Evolutionary conservation across 257 asterid genomes (phyloP).

Genomic region (Nicotiana attenuata): DNA sequence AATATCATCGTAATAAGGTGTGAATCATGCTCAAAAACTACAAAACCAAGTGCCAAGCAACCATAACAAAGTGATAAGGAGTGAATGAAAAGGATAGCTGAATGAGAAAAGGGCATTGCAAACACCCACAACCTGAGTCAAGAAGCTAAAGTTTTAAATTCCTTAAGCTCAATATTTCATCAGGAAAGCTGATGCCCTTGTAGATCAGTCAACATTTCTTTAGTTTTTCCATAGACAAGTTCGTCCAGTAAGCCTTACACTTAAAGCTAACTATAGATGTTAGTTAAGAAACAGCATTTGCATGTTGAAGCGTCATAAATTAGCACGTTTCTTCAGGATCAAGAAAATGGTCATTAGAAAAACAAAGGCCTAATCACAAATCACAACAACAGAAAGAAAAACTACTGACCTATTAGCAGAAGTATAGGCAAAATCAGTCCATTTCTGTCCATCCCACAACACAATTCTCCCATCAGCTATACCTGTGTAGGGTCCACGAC

Average conservation of each 20-base stretch:
- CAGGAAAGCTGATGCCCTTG: neutral
- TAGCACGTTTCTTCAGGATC: neutral
- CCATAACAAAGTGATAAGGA: neutral
- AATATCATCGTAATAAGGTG: neutral
- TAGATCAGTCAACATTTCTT: neutral
- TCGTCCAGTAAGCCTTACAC: neutral
- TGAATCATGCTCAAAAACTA: neutral
- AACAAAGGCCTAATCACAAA: neutral
- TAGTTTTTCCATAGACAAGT: neutral
- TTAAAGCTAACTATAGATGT: neutral
- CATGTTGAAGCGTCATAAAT: neutral
- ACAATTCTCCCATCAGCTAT: slow-evolving; percentile 84
- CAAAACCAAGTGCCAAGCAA: neutral
- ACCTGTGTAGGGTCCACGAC: slow-evolving; percentile 93
- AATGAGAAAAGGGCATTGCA: neutral
- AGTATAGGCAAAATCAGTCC: slow-evolving; percentile 83
- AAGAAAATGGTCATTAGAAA: neutral
- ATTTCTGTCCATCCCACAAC: slow-evolving; percentile 77
- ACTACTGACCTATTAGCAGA: slow-evolving; percentile 67
- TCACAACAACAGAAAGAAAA: neutral
- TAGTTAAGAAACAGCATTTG: neutral
- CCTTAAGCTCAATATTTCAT: neutral
- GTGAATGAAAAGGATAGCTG: neutral
- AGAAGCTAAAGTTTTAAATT: neutral
- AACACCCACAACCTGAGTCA: neutral